Evolutionary conservation across 2,329 filamentous ascomycete genomes (phyloP), one percentile per base, ranked within the genome.

Genomic region (Diaporthe batatas): DNA sequence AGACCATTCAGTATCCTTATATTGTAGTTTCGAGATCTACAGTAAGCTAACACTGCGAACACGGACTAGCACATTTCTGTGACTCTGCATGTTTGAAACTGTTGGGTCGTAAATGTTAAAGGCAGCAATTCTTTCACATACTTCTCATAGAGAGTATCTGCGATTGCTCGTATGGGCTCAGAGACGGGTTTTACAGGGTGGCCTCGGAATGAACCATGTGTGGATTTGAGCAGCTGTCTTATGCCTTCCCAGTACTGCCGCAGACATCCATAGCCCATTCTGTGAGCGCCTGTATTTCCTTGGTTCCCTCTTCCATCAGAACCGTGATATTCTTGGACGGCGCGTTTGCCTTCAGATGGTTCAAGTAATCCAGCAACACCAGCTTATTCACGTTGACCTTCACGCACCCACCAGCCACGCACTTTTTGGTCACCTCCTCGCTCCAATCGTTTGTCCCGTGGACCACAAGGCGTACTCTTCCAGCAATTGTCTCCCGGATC

Each of bases 241-340:
- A 74, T n/a, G 62, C 72, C 49, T 70, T 72, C 18, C 70, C 70
- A 25, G 70, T 54, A 23, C 70, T 70, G 4, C 73, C 65, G 23
- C 73, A 74, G 5, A 74, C 58, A 67, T 74, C 73, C 21, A 74
- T 67, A n/a, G 62, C 64, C 65, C 65, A 70, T 39, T 74, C 73
- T 2, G 71, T 74, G 6, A 74, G 70, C n/a, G 32, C 70, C 58
- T 74, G 73, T n/a, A 74, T 70, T 23, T 74, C 57, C 23, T 49
- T 53, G 12, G 71, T 72, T 4, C 73, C 73, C 53, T 74, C 71
- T 25, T 74, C 64, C 57, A 74, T 74, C 21, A 70, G 44, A 25
- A 44, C 51, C 16, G 65, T 74, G 21, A 74, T 54, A 25, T 39
- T 47, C 49, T 72, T 72, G 7, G 70, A 49, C 4, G 57, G 11